Evolutionary conservation across 192 early-diverging fungal genomes (phyloP), one percentile per base, ranked within the genome.

Genomic region (Entomortierella parvispora): DNA sequence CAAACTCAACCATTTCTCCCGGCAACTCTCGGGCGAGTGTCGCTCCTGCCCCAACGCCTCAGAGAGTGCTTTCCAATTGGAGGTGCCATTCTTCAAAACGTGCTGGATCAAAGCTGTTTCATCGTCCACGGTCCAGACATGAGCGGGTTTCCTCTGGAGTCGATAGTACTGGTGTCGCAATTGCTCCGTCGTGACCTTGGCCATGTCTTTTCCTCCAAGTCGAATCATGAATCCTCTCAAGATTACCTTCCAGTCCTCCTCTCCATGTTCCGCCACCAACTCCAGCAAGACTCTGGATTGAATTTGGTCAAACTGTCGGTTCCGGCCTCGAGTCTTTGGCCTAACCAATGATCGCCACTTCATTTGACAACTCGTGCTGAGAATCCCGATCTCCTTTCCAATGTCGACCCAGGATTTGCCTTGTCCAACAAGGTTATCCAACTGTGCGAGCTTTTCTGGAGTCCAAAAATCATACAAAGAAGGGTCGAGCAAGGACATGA

Each of bases 21-120:
- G 53, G 49, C 74, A 77, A 17, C 64, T 52, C 22, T 77, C 74
- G 0, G 74, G 42, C 2, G 74, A 29, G 33, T 77, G 74, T 17
- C 17, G 17, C 28, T 68, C 23, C 22, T 8, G 1, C 20, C 37
- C 37, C 54, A 76, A 33, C 23, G 58, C 37, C 22, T 68, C 60
- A 1, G 65, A 59, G 9, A 77, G 46, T 28, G 34, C 7, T 1
- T 64, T 65, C 74, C 74, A 77, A n/a, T 58, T 4, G 4, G 25
- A n/a, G 0, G 55, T 53, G 7, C 74, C 74, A 31, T 77, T 59
- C 55, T 77, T 77, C 3, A 77, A 22, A 6, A 77, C 74, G 45
- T 77, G 74, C 42, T 68, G 74, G 23, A 77, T 77, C 42, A 77
- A 48, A 3, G 32, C 48, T 10, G 65, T 77, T 55, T 77, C 74